Conservation (phyloP, 1,139 yeast species). For the Candida gigantensis region DNA sequence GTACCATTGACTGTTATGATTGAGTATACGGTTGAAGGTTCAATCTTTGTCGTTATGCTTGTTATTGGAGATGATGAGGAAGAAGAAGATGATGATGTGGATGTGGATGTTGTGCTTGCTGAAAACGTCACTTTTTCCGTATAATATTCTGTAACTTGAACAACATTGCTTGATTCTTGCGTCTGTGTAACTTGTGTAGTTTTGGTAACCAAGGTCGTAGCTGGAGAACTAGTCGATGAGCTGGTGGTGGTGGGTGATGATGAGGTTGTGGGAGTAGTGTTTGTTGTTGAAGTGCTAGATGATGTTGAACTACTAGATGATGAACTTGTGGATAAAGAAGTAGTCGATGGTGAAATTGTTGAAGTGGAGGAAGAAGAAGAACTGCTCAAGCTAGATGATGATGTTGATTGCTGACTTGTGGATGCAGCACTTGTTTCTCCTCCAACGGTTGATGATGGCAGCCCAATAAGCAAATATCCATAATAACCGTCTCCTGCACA, state of each 20-base stretch:
- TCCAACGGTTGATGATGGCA: conserved; percentile 23
- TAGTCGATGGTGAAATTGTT: conserved; percentile 3
- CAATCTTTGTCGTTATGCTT: conserved; percentile 6
- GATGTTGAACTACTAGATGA: conserved; percentile 1
- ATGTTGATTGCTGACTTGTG: background rate
- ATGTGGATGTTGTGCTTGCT: conserved; percentile 19
- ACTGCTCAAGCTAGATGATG: conserved; percentile 11
- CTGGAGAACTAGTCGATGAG: conserved; percentile 3
- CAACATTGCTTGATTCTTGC: conserved; percentile 11
- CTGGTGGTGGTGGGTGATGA: conserved; percentile 3
- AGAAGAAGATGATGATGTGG: conserved; percentile 13
- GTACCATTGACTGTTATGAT: conserved; percentile 25
- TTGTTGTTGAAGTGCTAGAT: conserved; percentile 4
- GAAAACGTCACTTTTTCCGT: conserved; percentile 12
- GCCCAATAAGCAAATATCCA: conserved; percentile 37
- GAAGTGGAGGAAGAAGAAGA: conserved; percentile 7
- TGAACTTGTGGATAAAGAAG: conserved; percentile 3
- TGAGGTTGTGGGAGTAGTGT: background rate
- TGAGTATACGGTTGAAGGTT: conserved; percentile 17
- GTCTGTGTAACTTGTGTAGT: conserved; percentile 18
- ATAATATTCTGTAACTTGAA: conserved; percentile 12
- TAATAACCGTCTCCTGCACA: conserved; percentile 36
- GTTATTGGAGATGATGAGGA: conserved; percentile 2
- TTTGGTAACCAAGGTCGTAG: conserved; percentile 17
- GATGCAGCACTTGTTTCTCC: conserved; percentile 1